phyloP scores from a whole-genome alignment of 805 yeast species.

The Metschnikowia drakensbergensis region DNA sequence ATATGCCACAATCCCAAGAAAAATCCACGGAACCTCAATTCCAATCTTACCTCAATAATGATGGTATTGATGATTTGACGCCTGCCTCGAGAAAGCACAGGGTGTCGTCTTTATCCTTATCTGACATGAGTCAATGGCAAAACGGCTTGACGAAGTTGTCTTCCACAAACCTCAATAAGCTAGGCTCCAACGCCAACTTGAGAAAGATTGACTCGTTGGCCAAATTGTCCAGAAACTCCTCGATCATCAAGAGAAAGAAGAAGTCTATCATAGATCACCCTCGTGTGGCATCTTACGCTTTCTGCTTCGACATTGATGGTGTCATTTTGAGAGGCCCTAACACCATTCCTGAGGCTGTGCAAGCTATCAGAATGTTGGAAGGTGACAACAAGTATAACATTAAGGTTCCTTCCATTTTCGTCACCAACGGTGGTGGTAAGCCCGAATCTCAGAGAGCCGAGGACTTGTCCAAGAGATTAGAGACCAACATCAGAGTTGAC shows the following conservation, averaged over 20 bases:
- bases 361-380: conserved; percentile 67
- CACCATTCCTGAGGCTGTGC: conserved; percentile 74
- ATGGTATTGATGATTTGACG: conserved; percentile 64
- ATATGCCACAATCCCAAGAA: conserved; percentile 7
- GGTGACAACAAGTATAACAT: conserved; percentile 77
- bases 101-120: conserved; percentile 62
- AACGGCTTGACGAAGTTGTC: conserved; percentile 41
- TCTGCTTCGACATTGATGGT: conserved; percentile 92
- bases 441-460: conserved; percentile 71
- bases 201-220: conserved; percentile 44
- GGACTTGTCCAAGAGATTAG: conserved; percentile 62
- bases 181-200: conserved; percentile 33
- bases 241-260: conserved; percentile 45
- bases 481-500: conserved; percentile 58
- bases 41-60: conserved; percentile 64
- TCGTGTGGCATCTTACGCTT: conserved; percentile 77
- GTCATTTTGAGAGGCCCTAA: conserved; percentile 82
- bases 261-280: conserved; percentile 59
- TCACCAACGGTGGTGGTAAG: conserved; percentile 92
- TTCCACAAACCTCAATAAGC: conserved; percentile 34
- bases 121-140: conserved; percentile 65
- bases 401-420: conserved; percentile 68
- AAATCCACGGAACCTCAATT: conserved; percentile 20
- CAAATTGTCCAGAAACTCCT: conserved; percentile 44
- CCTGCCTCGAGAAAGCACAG: conserved; percentile 61